phyloP scores from a whole-genome alignment of 2,329 filamentous ascomycete species.

The Xylariales sp. region DNA sequence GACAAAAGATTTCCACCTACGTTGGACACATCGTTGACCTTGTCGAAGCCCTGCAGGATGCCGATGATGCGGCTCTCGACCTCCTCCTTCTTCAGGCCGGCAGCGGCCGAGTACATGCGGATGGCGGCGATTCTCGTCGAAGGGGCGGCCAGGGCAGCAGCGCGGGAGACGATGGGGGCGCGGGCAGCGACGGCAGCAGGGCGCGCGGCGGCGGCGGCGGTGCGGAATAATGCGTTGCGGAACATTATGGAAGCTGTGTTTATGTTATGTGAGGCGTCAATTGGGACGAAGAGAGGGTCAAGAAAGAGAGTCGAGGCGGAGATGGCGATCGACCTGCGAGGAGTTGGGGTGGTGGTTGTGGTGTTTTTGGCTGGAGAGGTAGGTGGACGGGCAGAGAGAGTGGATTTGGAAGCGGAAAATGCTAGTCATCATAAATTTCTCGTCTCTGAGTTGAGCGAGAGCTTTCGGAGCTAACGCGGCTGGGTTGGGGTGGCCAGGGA shows the following conservation, averaged over 20 bases:
- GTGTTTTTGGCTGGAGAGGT: no score
- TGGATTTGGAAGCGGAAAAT: slow-evolving; percentile 14
- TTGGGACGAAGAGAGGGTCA: slow-evolving; percentile 4
- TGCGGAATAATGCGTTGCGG: slow-evolving; percentile 79
- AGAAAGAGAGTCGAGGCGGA: slow-evolving; percentile 5
- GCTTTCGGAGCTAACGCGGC: slow-evolving; percentile 6
- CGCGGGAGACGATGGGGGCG: slow-evolving; percentile 42
- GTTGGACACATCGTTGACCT: slow-evolving; percentile 68
- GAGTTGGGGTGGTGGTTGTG: slow-evolving; percentile 6
- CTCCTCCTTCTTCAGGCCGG: slow-evolving; percentile 75
- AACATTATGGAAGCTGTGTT: slow-evolving; percentile 63
- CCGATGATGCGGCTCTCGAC: slow-evolving; percentile 90
- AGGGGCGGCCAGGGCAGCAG: slow-evolving; percentile 57
- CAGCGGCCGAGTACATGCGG: slow-evolving; percentile 82
- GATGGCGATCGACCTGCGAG: slow-evolving; percentile 5
- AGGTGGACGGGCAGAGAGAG: no score
- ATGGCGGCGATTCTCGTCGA: slow-evolving; percentile 57
- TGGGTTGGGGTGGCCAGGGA: background rate
- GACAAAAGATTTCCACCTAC: slow-evolving; percentile 36
- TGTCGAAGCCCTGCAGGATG: slow-evolving; percentile 94
- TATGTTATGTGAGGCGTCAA: slow-evolving; percentile 10
- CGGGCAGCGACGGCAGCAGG: slow-evolving; percentile 55
- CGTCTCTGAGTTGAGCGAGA: slow-evolving; percentile 13
- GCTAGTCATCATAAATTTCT: slow-evolving; percentile 29
- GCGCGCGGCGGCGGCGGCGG: slow-evolving; percentile 56